Evolutionary conservation across 1,284 basidiomycete genomes (phyloP).

Genomic region (Papiliotrema nemorosa): DNA sequence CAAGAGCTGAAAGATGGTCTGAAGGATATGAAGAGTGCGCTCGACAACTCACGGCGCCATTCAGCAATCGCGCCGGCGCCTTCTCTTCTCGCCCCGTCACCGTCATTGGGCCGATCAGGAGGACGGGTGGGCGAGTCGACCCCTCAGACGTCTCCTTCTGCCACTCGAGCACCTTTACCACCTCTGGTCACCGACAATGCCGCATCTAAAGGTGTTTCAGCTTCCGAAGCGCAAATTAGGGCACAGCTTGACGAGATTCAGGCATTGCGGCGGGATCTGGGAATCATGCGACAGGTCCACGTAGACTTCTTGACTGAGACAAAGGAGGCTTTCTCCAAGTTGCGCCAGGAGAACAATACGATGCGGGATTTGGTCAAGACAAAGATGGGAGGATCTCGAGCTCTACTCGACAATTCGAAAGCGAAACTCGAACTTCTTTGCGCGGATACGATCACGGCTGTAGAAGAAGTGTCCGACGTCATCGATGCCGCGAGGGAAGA

Average conservation of each 20-base stretch:
- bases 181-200: constrained; percentile 4
- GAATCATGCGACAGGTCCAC: constrained; percentile 89
- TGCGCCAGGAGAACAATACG: constrained; percentile 77
- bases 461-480: constrained; percentile 90
- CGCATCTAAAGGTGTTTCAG: constrained; percentile 1
- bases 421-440: constrained; percentile 80
- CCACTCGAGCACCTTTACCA: constrained; percentile 4
- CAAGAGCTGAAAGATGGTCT: constrained; percentile 61
- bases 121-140: neutral
- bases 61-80: constrained; percentile 47
- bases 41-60: constrained; percentile 46
- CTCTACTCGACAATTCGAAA: constrained; percentile 88
- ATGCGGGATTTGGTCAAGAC: constrained; percentile 80
- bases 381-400: constrained; percentile 79
- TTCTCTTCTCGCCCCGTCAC: constrained; percentile 27
- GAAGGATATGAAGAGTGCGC: constrained; percentile 75
- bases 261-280: constrained; percentile 85
- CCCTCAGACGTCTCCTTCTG: constrained; percentile 13
- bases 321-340: constrained; percentile 71
- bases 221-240: constrained; percentile 61
- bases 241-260: constrained; percentile 93
- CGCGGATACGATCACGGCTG: constrained; percentile 84
- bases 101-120: constrained; percentile 10
- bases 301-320: constrained; percentile 87
- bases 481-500: constrained; percentile 89